These are phyloP conservation scores for Teunomyces tritomae DNA, from an alignment of 805 yeast species.

Conservation along the genomic window DNA sequence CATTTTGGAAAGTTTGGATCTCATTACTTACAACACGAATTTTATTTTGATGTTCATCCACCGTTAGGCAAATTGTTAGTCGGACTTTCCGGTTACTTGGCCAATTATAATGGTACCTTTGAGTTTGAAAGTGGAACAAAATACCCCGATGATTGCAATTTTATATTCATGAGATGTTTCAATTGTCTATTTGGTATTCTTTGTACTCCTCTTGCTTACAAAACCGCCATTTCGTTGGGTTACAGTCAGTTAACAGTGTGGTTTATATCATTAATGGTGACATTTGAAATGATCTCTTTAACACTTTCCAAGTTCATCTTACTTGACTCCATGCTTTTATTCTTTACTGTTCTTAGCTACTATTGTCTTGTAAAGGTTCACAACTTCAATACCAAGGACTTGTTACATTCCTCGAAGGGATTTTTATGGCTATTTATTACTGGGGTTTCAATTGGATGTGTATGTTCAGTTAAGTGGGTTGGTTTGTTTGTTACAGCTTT, in stretches of 20 bases:
- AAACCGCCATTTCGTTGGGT: conserved; percentile 33
- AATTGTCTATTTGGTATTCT: conserved; percentile 66
- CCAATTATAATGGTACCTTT: conserved; percentile 81
- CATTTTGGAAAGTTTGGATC: conserved; percentile 88
- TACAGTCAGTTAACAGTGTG: conserved; percentile 42
- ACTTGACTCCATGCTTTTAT: conserved; percentile 71
- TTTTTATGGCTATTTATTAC: conserved; percentile 55
- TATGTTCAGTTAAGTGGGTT: conserved; percentile 84
- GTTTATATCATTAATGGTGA: conserved; percentile 60
- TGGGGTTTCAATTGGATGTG: conserved; percentile 76
- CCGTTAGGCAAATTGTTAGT: conserved; percentile 81
- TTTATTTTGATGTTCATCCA: conserved; percentile 85
- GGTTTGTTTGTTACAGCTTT: conserved; percentile 66
- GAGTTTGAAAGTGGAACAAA: conserved; percentile 64
- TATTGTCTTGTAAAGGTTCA: conserved; percentile 47
- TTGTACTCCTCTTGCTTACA: conserved; percentile 68
- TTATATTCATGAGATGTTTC: conserved; percentile 65
- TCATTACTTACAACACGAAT: conserved; percentile 72
- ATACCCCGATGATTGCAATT: conserved; percentile 64
- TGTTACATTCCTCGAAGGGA: conserved; percentile 42
- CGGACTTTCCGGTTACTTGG: conserved; percentile 74
- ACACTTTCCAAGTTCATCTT: conserved; percentile 72
- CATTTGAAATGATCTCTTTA: conserved; percentile 66
- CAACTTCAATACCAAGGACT: conserved; percentile 34
- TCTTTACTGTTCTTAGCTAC: conserved; percentile 58